Base-by-base conservation (phyloP, 2,329 filamentous ascomycete species). In the Xylariaceae sp. region DNA sequence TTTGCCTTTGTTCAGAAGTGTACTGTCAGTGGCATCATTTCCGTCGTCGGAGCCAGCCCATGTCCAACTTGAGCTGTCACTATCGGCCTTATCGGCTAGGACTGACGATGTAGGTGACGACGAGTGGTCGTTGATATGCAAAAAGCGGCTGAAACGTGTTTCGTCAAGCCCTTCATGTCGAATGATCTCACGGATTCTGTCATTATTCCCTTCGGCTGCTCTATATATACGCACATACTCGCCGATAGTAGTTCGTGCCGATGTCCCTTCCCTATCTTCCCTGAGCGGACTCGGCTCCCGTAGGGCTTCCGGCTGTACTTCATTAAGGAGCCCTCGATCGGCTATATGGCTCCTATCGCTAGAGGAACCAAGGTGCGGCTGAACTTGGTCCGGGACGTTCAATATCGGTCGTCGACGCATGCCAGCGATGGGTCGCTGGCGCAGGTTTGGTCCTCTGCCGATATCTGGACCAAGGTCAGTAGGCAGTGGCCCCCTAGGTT, bases 181-280 rank as follows among this genome's bases (percentile, higher is more conserved):
- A 26, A 88, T 84, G 18, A 89, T 83, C 33, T 77, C 74, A 3
- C 87, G 60, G 21, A 89, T 83, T 53, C 77, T 78, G 29, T 81
- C 75, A 0, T 79, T 78, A 60, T 88, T 79, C 4, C 85, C 85
- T 36, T 78, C 77, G 1, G 84, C 84, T 50, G 81, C 81, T 35
- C 78, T 76, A 69, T 84, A 86, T 30, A 82, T 85, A 50, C 75
- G 77, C 60, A 80, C 73, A 69, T 74, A 83, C 64, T 75, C 55
- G 16, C 52, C 37, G 11, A 55, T 49, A 8, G 30, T 80, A 54
- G 66, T 74, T 35, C 26, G 55, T 26, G 70, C 74, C 33, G 67
- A 67, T 3, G 51, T 24, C 3, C 45, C 37, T 4, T 50, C 55
- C 11, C 42, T 44, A 30, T 54, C 50, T 8, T 50, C 6, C 13